Base-by-base conservation (phyloP, 2,329 filamentous ascomycete genomes). In the Nothophaeocryptopus gaeumannii region DNA sequence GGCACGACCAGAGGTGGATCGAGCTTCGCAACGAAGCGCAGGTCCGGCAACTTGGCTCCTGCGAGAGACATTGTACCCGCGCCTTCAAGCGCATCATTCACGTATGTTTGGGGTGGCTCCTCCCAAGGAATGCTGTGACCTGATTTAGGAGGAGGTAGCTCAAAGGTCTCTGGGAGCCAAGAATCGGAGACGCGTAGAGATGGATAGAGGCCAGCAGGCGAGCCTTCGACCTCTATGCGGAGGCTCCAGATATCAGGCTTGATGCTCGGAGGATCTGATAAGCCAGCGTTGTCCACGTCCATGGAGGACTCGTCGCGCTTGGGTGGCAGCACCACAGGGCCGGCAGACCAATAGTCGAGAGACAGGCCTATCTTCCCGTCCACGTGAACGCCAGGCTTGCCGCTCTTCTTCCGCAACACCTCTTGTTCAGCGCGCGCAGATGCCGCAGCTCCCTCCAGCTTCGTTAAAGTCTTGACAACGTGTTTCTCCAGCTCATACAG, bases 1-100 rank as follows among this genome's bases (percentile, higher is more conserved):
- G 88, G 84, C 4, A 93, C 75, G 10, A 85, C 77, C 8, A 95
- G 71, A 0, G 88, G 86, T 1, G 88, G 89, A 48, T 88, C 81
- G 45, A 93, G 84, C 9, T 79, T 81, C 2, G 86, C 87, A 37
- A 85, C 80, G 67, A 93, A 93, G 57, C 85, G 81, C 51, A 88
- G 82, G 45, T 88, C 82, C 3, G 86, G 85, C 4, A 86, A 74
- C 54, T 82, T 82, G 34, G 63, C 58, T 10, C 55, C 42, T 1
- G 76, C 72, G 31, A 80, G 68, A 37, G 79, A 75, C 69, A 84
- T 80, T 8, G 76, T 72, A 50, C 81, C 69, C 36, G 72, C 61
- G 72, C 77, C 32, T 12, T 46, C 50, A 10, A 15, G 76, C 15
- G 47, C 43, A 8, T 55, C 42, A 11, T 52, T 43, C 10, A 86